Conservation (phyloP, 257 asterid species). For the Lycium barbarum region DNA sequence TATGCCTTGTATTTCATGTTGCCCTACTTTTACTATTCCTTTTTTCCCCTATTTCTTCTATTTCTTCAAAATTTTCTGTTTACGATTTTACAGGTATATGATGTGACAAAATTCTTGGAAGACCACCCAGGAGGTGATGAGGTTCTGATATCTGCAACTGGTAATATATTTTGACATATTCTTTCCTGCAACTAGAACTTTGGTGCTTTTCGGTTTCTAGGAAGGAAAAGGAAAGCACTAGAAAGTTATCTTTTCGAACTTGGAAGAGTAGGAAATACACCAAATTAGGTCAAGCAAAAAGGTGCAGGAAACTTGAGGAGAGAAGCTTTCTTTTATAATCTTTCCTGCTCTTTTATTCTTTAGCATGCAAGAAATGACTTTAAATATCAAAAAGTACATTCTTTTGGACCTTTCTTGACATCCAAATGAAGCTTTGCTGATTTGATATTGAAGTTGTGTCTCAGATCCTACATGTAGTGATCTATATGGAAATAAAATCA, state of each 20-base stretch:
- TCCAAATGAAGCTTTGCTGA: background rate
- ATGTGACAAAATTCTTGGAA: slow-evolving; percentile 85
- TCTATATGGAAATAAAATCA: background rate
- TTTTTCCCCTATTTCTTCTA: background rate
- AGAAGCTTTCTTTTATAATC: background rate
- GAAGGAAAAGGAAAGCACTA: slow-evolving; percentile 15
- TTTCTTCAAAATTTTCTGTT: background rate
- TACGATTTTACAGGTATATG: slow-evolving; percentile 61
- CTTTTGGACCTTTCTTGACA: background rate
- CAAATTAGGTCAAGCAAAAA: background rate
- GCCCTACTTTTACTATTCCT: background rate
- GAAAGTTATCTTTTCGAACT: background rate
- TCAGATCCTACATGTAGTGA: background rate
- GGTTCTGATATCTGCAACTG: slow-evolving; percentile 80
- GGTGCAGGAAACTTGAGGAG: slow-evolving; percentile 4
- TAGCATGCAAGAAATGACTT: slow-evolving; percentile 13
- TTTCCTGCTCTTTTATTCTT: slow-evolving; percentile 5
- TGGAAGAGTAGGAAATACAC: background rate
- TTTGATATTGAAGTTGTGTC: background rate
- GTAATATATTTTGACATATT: slow-evolving; percentile 39
- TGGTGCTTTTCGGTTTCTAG: background rate
- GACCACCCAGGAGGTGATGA: slow-evolving; percentile 99
- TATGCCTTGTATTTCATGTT: background rate
- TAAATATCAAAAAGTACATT: background rate
- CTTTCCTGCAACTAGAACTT: slow-evolving; percentile 12